Conservation (phyloP, 2,329 filamentous ascomycete genomes). For the Colletotrichum cereale region DNA sequence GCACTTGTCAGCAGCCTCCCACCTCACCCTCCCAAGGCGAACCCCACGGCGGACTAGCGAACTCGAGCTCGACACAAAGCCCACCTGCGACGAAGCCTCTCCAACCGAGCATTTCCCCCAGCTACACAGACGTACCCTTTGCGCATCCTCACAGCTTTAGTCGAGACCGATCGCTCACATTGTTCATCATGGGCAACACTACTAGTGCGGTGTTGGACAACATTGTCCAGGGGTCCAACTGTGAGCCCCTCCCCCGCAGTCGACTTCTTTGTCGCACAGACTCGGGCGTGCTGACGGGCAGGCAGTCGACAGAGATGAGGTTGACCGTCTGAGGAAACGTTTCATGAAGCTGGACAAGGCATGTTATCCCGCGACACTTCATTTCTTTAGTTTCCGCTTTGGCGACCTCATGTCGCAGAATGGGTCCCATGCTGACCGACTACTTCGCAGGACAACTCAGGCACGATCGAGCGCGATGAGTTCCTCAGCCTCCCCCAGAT, state of each 20-base stretch:
- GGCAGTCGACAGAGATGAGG: constrained; percentile 94
- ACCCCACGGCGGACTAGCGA: constrained; percentile 35
- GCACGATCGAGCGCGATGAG: constrained; percentile 98
- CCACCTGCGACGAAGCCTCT: constrained; percentile 19
- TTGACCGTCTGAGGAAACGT: constrained; percentile 93
- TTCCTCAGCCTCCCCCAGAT: constrained; percentile 98
- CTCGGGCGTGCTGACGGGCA: constrained; percentile 31
- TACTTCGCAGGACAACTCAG: constrained; percentile 84
- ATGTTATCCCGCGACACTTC: constrained; percentile 44
- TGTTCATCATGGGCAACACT: constrained; percentile 72
- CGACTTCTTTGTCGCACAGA: constrained; percentile 37
- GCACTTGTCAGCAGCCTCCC: constrained; percentile 17
- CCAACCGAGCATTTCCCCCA: not conserved
- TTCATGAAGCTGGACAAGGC: constrained; percentile 99
- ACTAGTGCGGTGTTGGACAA: constrained; percentile 86
- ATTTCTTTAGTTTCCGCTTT: not conserved
- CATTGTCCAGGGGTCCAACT: constrained; percentile 97
- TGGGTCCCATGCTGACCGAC: constrained; percentile 24
- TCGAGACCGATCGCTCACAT: constrained; percentile 21
- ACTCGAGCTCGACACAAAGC: constrained; percentile 25
- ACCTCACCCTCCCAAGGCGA: constrained; percentile 7
- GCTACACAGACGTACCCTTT: not conserved
- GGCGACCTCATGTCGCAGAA: not conserved
- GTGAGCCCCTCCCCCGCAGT: constrained; percentile 61
- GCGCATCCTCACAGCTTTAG: constrained; percentile 13